Conservation (phyloP, 192 early-diverging fungal genomes). For the Phlyctochytrium arcticum region DNA sequence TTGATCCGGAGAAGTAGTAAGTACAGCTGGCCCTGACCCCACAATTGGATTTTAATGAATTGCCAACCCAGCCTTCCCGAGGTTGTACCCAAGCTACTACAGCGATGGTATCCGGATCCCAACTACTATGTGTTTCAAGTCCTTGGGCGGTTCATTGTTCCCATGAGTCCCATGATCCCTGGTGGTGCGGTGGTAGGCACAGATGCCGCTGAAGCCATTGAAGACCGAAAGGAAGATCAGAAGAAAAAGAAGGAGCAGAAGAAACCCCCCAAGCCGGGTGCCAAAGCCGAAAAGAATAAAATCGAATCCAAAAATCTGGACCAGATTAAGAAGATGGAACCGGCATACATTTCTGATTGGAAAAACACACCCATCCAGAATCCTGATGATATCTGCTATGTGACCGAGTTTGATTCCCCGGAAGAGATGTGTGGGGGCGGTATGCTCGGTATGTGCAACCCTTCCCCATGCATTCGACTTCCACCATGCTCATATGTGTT, state of each 20-base stretch:
- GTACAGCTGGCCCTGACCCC: not conserved
- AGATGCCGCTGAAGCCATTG: not conserved
- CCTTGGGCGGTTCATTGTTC: not conserved
- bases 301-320: not conserved
- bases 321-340: not conserved
- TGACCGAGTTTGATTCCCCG: not conserved
- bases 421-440: constrained; percentile 8
- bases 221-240: not conserved
- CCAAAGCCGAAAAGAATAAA: not conserved
- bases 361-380: not conserved
- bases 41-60: no score
- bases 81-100: not conserved
- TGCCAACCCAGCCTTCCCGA: no score
- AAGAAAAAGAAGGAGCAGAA: not conserved
- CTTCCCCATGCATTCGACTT: no score
- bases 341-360: not conserved
- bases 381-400: not conserved
- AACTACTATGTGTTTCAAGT: constrained; percentile 8
- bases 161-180: not conserved
- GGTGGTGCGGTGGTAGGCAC: not conserved
- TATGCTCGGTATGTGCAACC: no score
- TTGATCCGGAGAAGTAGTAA: constrained; percentile 11
- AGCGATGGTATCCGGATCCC: not conserved
- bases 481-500: no score
- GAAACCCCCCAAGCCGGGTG: not conserved